Percentiles rank a stretch among this genome's conserved stretches.
Evolutionary conservation across 345 rosid species (phyloP).

Genomic region (Combretum micranthum): DNA sequence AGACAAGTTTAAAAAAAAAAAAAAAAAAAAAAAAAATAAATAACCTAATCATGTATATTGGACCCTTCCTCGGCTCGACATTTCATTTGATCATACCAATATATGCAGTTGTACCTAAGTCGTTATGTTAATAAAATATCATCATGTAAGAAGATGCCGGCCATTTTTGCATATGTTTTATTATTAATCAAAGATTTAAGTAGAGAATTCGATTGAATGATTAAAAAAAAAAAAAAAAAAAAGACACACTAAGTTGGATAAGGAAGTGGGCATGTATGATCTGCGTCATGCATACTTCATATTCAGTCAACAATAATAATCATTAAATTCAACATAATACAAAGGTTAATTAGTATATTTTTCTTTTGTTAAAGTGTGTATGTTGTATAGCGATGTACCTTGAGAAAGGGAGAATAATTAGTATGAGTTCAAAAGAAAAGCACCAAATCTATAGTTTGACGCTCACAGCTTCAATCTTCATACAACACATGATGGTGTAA

Average conservation of each 20-base stretch:
- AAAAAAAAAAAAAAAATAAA: too few species aligned
- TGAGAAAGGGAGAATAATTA: conserved; percentile 15
- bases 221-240: conserved; percentile 12
- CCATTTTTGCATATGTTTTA: neutral
- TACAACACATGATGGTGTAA: conserved; percentile 11
- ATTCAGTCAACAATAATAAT: conserved; percentile 5
- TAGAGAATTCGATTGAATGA: conserved; percentile 1
- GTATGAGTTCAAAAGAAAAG: conserved; percentile 28
- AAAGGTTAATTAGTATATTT: too few species aligned
- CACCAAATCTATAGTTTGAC: conserved; percentile 29
- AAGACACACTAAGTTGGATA: conserved; percentile 29
- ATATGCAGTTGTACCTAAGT: neutral
- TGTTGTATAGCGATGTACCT: too few species aligned
- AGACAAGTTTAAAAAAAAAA: too few species aligned
- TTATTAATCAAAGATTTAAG: neutral
- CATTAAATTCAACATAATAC: neutral
- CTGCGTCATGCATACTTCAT: conserved; percentile 32
- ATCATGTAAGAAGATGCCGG: conserved; percentile 9
- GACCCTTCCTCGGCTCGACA: conserved; percentile 1
- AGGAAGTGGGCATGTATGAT: conserved; percentile 42
- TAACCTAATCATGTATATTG: too few species aligned
- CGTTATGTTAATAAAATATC: conserved; percentile 4
- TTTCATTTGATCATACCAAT: conserved; percentile 1
- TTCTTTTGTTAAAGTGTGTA: too few species aligned
- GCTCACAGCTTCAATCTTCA: conserved; percentile 1